Evolutionary conservation across 1,284 basidiomycete genomes (phyloP).

Genomic region (Apiotrichum laibachii): DNA sequence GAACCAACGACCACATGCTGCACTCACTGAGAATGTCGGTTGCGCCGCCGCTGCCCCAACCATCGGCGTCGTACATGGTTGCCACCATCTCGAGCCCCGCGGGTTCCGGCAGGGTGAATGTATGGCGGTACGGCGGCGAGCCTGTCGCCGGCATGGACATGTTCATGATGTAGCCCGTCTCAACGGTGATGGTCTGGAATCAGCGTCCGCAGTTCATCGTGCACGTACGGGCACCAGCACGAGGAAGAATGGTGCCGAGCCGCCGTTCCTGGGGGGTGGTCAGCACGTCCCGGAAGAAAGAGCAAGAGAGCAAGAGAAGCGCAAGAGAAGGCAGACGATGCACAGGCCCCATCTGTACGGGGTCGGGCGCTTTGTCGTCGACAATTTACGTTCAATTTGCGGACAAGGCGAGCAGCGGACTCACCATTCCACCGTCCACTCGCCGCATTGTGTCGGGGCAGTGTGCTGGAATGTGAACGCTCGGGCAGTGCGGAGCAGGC

Average conservation of each 20-base stretch:
- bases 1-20: no score
- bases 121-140: conserved; percentile 22
- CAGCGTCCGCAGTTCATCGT: not conserved
- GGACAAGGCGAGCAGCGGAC: conserved; percentile 5
- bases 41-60: conserved; percentile 42
- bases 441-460: conserved; percentile 38
- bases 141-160: conserved; percentile 34
- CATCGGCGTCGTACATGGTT: conserved; percentile 40
- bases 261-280: conserved; percentile 34
- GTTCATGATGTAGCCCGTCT: conserved; percentile 34
- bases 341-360: not conserved
- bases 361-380: not conserved
- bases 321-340: not conserved
- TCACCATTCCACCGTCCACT: conserved; percentile 42
- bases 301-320: no score
- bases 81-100: conserved; percentile 36
- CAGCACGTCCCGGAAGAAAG: conserved; percentile 1
- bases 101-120: conserved; percentile 35
- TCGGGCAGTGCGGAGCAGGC: not conserved
- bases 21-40: conserved; percentile 38
- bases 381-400: not conserved
- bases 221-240: conserved; percentile 38
- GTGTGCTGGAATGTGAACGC: conserved; percentile 39
- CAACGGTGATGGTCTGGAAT: conserved; percentile 27
- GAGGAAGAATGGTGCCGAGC: conserved; percentile 36